A percentile compares a stretch with the other conserved stretches of the same genome.
Evolutionary conservation across 345 rosid species (phyloP).

Genomic region (Camelina hispida): DNA sequence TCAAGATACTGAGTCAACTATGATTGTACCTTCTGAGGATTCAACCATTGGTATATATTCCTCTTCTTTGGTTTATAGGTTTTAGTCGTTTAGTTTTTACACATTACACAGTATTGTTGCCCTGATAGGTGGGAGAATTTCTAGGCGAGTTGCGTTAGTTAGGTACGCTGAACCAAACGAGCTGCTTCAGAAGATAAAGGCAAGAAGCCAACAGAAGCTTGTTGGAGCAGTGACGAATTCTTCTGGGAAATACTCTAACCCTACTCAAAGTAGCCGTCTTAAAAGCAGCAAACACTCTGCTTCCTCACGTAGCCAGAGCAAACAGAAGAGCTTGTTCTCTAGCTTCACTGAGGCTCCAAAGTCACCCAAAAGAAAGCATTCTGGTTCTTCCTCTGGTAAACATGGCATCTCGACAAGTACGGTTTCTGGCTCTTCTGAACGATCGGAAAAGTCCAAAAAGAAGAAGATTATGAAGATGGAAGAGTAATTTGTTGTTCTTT

Average conservation of each 20-base stretch:
- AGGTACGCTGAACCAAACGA: conserved; percentile 71
- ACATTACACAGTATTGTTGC: neutral
- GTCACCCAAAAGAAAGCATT: conserved; percentile 44
- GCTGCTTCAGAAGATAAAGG: conserved; percentile 42
- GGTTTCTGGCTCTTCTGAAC: conserved; percentile 48
- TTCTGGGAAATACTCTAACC: conserved; percentile 44
- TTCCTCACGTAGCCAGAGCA: conserved; percentile 52
- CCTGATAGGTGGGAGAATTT: conserved; percentile 59
- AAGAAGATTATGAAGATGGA: conserved; percentile 31
- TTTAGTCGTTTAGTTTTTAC: neutral
- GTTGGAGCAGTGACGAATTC: conserved; percentile 49
- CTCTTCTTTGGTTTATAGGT: neutral
- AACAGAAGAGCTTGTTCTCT: conserved; percentile 46
- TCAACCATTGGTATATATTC: conserved; percentile 63
- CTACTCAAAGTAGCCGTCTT: conserved; percentile 42
- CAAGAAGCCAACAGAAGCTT: conserved; percentile 36
- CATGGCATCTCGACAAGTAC: conserved; percentile 22
- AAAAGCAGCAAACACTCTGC: conserved; percentile 47
- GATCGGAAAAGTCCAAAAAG: conserved; percentile 46
- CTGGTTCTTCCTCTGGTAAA: conserved; percentile 41
- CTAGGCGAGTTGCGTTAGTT: conserved; percentile 63
- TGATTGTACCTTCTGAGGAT: conserved; percentile 58
- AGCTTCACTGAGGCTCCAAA: conserved; percentile 48
- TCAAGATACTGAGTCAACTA: conserved; percentile 60
- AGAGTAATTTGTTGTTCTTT: conserved; percentile 26